Percentiles rank a stretch among this genome's conserved stretches.
Evolutionary conservation across 2,329 filamentous ascomycete species (phyloP).

Genomic region (Alternaria solani): DNA sequence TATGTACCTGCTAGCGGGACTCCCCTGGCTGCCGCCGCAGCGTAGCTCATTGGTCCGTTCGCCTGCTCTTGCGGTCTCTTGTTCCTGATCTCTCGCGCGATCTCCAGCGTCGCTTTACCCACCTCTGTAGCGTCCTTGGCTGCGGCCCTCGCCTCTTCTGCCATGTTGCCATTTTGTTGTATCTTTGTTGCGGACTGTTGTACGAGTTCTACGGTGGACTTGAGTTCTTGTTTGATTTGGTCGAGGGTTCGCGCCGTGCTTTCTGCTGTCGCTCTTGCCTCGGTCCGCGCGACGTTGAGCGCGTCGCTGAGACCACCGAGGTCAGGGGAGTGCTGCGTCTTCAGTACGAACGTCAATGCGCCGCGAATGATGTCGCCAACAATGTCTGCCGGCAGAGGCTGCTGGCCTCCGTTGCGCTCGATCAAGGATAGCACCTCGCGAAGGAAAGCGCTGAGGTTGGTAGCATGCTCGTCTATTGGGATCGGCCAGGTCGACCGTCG

Average conservation of each 20-base stretch:
- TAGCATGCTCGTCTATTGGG: conserved; percentile 21
- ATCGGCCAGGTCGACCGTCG: not conserved
- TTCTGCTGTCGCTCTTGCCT: conserved; percentile 17
- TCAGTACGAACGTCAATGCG: conserved; percentile 25
- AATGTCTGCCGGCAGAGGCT: conserved; percentile 25
- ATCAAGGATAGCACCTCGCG: not conserved
- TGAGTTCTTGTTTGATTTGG: conserved; percentile 17
- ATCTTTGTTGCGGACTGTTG: conserved; percentile 11
- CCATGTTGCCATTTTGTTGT: conserved; percentile 21
- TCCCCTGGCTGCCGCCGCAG: conserved; percentile 17
- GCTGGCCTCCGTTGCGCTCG: not conserved
- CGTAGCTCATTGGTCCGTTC: conserved; percentile 17
- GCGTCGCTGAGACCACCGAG: conserved; percentile 18
- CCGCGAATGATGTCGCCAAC: conserved; percentile 15
- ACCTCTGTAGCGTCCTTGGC: conserved; percentile 21
- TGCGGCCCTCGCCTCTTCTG: conserved; percentile 21
- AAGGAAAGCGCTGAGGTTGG: conserved; percentile 17
- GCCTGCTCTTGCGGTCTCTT: conserved; percentile 9
- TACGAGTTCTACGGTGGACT: not conserved
- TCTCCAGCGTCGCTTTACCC: conserved; percentile 17
- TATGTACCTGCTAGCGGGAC: conserved; percentile 19
- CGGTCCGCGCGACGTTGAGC: conserved; percentile 22
- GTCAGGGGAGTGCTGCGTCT: conserved; percentile 26
- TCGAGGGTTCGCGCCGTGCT: conserved; percentile 16
- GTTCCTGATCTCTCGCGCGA: conserved; percentile 19